phyloP scores from a whole-genome alignment of 768 basidiomycete genomes.

The Boletus eberwhitei region DNA sequence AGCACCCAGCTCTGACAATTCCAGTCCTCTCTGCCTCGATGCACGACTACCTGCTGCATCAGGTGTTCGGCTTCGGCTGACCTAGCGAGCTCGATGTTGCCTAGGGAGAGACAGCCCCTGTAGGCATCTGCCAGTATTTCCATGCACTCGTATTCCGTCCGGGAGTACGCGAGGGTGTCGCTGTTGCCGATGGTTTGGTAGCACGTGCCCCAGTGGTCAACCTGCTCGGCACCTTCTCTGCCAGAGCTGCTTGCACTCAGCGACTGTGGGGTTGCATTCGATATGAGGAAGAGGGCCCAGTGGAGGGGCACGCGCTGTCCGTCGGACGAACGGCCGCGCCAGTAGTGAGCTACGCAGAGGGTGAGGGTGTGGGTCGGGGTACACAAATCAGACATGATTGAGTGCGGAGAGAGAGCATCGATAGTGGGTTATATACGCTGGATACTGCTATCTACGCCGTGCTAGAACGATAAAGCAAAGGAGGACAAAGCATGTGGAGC shows the following conservation, averaged over 20 bases:
- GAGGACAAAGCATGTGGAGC: constrained; percentile 11
- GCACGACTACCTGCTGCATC: constrained; percentile 23
- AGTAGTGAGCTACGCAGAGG: constrained; percentile 30
- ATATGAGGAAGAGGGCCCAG: constrained; percentile 29
- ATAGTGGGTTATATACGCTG: constrained; percentile 7
- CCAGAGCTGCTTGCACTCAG: constrained; percentile 20
- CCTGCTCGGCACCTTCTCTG: constrained; percentile 19
- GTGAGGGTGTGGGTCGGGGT: constrained; percentile 16
- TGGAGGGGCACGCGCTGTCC: constrained; percentile 27
- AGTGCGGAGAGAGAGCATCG: not conserved
- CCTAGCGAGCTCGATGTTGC: constrained; percentile 15
- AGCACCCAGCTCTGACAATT: constrained; percentile 32
- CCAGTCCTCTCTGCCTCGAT: constrained; percentile 31
- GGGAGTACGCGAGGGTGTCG: constrained; percentile 28
- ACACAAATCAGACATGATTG: constrained; percentile 17
- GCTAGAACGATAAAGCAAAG: constrained; percentile 15
- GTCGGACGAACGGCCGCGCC: constrained; percentile 22
- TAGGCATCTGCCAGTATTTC: constrained; percentile 30
- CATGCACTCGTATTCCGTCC: constrained; percentile 27
- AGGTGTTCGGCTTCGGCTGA: constrained; percentile 15
- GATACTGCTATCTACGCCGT: not conserved
- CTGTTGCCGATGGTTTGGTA: constrained; percentile 28
- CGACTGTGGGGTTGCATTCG: constrained; percentile 22
- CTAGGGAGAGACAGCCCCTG: constrained; percentile 29
- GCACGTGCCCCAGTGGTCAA: constrained; percentile 33